Evolutionary conservation across 2,329 filamentous ascomycete genomes (phyloP).

Genomic region (Didymella pomorum): DNA sequence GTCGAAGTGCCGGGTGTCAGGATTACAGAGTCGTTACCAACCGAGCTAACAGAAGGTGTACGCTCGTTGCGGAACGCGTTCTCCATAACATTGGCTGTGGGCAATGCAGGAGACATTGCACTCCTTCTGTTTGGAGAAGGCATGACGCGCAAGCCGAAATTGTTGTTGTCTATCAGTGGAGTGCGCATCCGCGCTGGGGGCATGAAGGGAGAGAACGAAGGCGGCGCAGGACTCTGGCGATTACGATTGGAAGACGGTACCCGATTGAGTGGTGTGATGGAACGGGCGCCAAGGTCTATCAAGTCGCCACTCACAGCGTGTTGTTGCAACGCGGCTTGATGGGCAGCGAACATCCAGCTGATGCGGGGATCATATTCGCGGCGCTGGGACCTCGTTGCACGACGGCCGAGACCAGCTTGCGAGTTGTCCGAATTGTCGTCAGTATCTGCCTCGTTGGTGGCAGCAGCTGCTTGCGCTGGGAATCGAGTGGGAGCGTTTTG

Average conservation of each 20-base stretch:
- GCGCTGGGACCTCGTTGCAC: conserved; percentile 36
- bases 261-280: conserved; percentile 50
- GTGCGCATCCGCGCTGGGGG: conserved; percentile 47
- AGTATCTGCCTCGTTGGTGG: conserved; percentile 44
- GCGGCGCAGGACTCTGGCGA: conserved; percentile 46
- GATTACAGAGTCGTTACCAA: conserved; percentile 40
- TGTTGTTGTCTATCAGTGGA: conserved; percentile 44
- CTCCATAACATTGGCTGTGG: conserved; percentile 25
- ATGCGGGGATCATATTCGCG: conserved; percentile 53
- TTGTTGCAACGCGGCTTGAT: conserved; percentile 49
- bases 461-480: conserved; percentile 35
- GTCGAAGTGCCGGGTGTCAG: conserved; percentile 42
- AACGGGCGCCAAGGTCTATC: conserved; percentile 49
- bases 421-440: conserved; percentile 53
- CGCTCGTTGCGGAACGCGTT: conserved; percentile 33
- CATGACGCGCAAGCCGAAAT: conserved; percentile 36
- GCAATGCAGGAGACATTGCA: conserved; percentile 33
- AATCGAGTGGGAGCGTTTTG: conserved; percentile 36
- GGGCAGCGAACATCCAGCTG: conserved; percentile 53
- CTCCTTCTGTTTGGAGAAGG: conserved; percentile 44
- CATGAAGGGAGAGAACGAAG: conserved; percentile 47
- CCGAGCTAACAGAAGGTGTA: conserved; percentile 39
- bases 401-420: conserved; percentile 37
- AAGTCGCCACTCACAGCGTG: conserved; percentile 42
- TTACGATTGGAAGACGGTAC: conserved; percentile 52